Conservation (phyloP, 2,329 filamentous ascomycete species). For the Neonectria ditissima region DNA sequence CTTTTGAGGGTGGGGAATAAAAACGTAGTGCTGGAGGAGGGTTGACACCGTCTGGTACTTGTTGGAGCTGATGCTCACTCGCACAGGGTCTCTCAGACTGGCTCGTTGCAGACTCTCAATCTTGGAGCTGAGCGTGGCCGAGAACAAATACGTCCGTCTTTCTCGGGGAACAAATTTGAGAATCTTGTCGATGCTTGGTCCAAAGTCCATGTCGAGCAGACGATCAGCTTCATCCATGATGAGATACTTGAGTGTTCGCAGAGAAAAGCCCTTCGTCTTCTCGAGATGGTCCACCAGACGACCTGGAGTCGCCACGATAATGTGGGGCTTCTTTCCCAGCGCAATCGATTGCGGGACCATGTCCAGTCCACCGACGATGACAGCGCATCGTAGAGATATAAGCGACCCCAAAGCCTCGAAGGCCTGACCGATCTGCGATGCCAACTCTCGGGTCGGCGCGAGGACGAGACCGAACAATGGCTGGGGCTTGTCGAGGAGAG, state of each 20-base stretch:
- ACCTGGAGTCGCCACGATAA: slow-evolving; percentile 92
- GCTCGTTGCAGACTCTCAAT: slow-evolving; percentile 93
- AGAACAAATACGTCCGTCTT: slow-evolving; percentile 88
- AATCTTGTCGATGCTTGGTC: slow-evolving; percentile 91
- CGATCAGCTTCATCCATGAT: slow-evolving; percentile 97
- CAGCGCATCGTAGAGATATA: slow-evolving; percentile 87
- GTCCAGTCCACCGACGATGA: slow-evolving; percentile 93
- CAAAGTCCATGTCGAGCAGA: slow-evolving; percentile 93
- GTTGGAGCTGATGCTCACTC: slow-evolving; percentile 82
- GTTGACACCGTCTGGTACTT: slow-evolving; percentile 94
- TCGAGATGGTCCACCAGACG: slow-evolving; percentile 91
- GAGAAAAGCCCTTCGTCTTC: slow-evolving; percentile 95
- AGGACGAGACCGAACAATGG: slow-evolving; percentile 89
- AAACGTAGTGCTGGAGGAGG: slow-evolving; percentile 85
- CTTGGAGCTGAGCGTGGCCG: slow-evolving; percentile 92
- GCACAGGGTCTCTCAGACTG: slow-evolving; percentile 84
- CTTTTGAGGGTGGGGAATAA: slow-evolving; percentile 88
- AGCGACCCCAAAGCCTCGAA: slow-evolving; percentile 89
- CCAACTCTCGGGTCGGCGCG: slow-evolving; percentile 92
- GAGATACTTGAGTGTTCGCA: slow-evolving; percentile 84
- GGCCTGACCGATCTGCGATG: slow-evolving; percentile 87
- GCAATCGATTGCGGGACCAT: slow-evolving; percentile 94
- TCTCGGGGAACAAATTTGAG: slow-evolving; percentile 87
- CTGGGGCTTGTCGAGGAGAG: slow-evolving; percentile 88
- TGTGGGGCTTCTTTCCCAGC: slow-evolving; percentile 94